Percentiles rank a stretch among this genome's conserved stretches.
phyloP scores from a whole-genome alignment of 805 yeast species.

The Candida railenensis region DNA sequence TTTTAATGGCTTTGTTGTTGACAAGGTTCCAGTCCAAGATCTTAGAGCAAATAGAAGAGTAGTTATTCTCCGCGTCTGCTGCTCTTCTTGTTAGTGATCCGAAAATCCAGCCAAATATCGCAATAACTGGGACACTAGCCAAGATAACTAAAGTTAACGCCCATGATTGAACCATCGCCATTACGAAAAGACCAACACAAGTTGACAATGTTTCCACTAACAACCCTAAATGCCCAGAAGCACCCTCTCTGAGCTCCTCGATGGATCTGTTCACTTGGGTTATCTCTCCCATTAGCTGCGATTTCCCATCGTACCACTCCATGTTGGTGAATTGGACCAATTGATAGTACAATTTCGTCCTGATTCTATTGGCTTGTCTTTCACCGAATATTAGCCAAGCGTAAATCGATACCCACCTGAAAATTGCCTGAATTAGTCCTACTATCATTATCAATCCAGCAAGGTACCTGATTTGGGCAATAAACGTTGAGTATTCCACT shows the following conservation, averaged over 20 bases:
- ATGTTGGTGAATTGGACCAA: slow-evolving; percentile 44
- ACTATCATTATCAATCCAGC: slow-evolving; percentile 33
- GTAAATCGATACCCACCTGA: slow-evolving; percentile 53
- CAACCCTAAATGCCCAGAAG: slow-evolving; percentile 64
- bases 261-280: slow-evolving; percentile 68
- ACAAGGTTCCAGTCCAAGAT: slow-evolving; percentile 68
- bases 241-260: slow-evolving; percentile 68
- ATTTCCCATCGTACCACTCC: slow-evolving; percentile 63
- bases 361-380: slow-evolving; percentile 56
- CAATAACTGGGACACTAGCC: slow-evolving; percentile 70
- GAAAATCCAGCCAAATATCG: slow-evolving; percentile 44
- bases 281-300: slow-evolving; percentile 59
- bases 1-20: slow-evolving; percentile 58
- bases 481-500: slow-evolving; percentile 22
- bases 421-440: slow-evolving; percentile 29
- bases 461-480: slow-evolving; percentile 21
- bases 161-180: slow-evolving; percentile 83
- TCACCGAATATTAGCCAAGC: slow-evolving; percentile 76
- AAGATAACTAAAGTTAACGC: slow-evolving; percentile 75
- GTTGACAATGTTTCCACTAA: slow-evolving; percentile 54
- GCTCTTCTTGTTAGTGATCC: slow-evolving; percentile 50
- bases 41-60: slow-evolving; percentile 56
- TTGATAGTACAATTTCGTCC: slow-evolving; percentile 44
- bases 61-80: slow-evolving; percentile 56
- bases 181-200: slow-evolving; percentile 51